These are phyloP conservation scores for Hanseniaspora sp. DNA, from an alignment of 1,139 yeast genomes.

Conservation along the genomic window DNA sequence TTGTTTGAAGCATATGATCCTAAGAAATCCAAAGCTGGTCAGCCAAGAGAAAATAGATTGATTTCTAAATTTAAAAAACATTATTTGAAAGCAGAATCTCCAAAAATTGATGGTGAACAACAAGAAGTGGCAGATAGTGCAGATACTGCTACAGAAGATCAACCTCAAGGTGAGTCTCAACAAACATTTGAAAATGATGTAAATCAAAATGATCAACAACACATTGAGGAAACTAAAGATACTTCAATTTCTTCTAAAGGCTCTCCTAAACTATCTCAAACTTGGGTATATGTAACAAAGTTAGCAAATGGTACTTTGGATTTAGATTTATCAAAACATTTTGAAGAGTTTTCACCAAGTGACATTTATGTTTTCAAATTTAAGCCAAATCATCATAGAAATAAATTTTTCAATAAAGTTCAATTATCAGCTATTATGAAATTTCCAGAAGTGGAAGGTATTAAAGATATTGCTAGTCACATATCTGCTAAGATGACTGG, in stretches of 20 bases:
- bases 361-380: slow-evolving; percentile 38
- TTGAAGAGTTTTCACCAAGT: slow-evolving; percentile 38
- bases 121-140: neutral
- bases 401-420: slow-evolving; percentile 27
- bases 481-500: slow-evolving; percentile 34
- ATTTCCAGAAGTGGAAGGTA: slow-evolving; percentile 35
- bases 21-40: neutral
- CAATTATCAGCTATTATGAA: slow-evolving; percentile 46
- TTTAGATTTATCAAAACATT: slow-evolving; percentile 34
- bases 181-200: neutral
- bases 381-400: slow-evolving; percentile 27
- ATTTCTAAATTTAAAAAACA: neutral
- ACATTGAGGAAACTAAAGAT: slow-evolving; percentile 22
- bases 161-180: neutral
- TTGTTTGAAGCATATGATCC: slow-evolving; percentile 17
- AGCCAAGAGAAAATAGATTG: neutral
- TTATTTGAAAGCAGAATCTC: neutral
- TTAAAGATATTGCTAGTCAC: slow-evolving; percentile 28
- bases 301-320: slow-evolving; percentile 37
- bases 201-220: neutral
- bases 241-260: slow-evolving; percentile 5
- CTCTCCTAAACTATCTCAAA: slow-evolving; percentile 31
- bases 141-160: neutral
- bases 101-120: neutral
- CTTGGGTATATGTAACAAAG: slow-evolving; percentile 44